phyloP scores from a whole-genome alignment of 2,329 filamentous ascomycete species.

The Atkinsonella hypoxylon region DNA sequence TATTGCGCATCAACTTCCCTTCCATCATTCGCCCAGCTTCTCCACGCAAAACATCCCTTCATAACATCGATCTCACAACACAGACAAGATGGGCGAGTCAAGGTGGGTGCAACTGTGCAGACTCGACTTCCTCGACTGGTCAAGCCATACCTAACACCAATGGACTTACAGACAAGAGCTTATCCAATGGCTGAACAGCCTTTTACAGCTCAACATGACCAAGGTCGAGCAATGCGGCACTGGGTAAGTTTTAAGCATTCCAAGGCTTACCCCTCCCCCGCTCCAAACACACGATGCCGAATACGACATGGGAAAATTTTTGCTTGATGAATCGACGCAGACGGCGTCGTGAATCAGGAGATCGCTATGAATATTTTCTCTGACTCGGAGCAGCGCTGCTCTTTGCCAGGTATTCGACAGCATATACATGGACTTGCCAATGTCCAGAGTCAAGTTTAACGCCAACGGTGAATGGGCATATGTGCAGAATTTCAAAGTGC shows the following conservation, averaged over 20 bases:
- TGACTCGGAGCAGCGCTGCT: conserved; percentile 55
- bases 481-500: conserved; percentile 94
- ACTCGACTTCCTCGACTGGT: neutral
- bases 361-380: neutral
- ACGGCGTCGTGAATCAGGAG: neutral
- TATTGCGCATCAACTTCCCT: neutral
- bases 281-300: neutral
- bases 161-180: conserved; percentile 78
- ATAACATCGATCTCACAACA: conserved; percentile 6
- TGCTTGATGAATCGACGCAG: neutral
- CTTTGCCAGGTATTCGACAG: conserved; percentile 97
- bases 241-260: conserved; percentile 47
- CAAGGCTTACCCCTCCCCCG: conserved; percentile 10
- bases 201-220: conserved; percentile 93
- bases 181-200: conserved; percentile 91
- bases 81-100: conserved; percentile 35
- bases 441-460: conserved; percentile 96
- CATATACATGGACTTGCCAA: conserved; percentile 91
- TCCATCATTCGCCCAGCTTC: neutral
- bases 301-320: too few species aligned
- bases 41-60: neutral
- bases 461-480: conserved; percentile 96
- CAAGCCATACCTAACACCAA: conserved; percentile 10
- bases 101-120: conserved; percentile 22
- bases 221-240: conserved; percentile 99